phyloP scores from a whole-genome alignment of 2,329 filamentous ascomycete genomes.

The Bipolaris sorokiniana region DNA sequence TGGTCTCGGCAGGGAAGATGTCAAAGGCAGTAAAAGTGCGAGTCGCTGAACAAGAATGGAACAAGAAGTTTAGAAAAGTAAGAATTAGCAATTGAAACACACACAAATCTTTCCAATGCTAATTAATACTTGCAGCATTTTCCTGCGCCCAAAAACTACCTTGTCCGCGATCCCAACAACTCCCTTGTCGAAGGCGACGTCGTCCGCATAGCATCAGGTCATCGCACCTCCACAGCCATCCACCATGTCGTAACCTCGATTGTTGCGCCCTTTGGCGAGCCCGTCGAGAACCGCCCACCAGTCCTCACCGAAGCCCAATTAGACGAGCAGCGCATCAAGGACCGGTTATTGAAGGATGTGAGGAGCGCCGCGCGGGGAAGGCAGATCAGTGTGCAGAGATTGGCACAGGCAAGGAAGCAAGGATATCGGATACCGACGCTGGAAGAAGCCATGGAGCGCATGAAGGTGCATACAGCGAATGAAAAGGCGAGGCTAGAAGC shows the following conservation, averaged over 20 bases:
- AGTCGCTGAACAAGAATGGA: slow-evolving; percentile 74
- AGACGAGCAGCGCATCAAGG: slow-evolving; percentile 60
- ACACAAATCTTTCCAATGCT: slow-evolving; percentile 1
- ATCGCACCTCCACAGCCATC: slow-evolving; percentile 69
- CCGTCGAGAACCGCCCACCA: slow-evolving; percentile 68
- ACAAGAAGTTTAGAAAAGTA: slow-evolving; percentile 75
- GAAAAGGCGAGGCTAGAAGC: slow-evolving; percentile 29
- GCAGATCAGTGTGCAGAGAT: slow-evolving; percentile 32
- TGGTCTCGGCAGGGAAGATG: slow-evolving; percentile 79
- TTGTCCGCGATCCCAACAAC: slow-evolving; percentile 79
- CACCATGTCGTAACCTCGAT: slow-evolving; percentile 77
- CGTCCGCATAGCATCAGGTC: slow-evolving; percentile 71
- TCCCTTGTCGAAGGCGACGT: slow-evolving; percentile 78
- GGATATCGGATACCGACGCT: slow-evolving; percentile 38
- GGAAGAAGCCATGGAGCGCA: slow-evolving; percentile 40
- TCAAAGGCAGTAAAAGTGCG: slow-evolving; percentile 79
- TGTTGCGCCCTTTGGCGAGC: slow-evolving; percentile 71
- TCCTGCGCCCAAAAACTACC: slow-evolving; percentile 66
- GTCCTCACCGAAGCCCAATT: slow-evolving; percentile 70
- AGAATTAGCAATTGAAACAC: slow-evolving; percentile 10
- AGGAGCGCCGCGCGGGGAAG: slow-evolving; percentile 53
- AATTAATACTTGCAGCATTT: slow-evolving; percentile 63
- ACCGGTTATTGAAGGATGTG: slow-evolving; percentile 64
- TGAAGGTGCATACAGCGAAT: slow-evolving; percentile 29
- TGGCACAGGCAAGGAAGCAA: slow-evolving; percentile 37